Percentiles rank a stretch among this genome's conserved stretches.
These are phyloP conservation scores for Tritrichomonas foetus DNA, from an alignment of 208 protist species.

Conservation along the genomic window DNA sequence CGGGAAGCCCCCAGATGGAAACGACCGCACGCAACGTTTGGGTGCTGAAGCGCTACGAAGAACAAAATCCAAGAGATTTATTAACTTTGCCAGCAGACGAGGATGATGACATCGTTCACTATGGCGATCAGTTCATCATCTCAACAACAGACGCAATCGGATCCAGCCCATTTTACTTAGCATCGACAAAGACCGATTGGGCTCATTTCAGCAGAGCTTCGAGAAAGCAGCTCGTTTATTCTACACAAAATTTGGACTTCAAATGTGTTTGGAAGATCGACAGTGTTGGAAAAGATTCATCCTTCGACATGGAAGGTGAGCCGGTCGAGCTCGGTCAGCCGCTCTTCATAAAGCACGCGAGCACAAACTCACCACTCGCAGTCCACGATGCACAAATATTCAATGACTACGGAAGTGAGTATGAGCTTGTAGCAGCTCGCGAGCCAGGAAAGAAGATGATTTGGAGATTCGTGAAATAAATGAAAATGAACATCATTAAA, in stretches of 20 bases:
- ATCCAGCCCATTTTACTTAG: neutral
- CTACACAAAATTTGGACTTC: neutral
- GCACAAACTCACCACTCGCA: neutral
- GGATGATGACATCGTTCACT: neutral
- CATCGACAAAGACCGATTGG: neutral
- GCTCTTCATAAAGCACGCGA: neutral
- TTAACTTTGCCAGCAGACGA: neutral
- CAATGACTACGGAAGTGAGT: constrained; percentile 24
- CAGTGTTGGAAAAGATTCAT: neutral
- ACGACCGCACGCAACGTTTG: neutral
- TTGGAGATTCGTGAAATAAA: neutral
- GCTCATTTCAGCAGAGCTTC: neutral
- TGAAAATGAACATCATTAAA: too few species aligned
- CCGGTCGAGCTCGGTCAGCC: neutral
- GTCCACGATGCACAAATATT: neutral
- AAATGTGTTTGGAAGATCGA: neutral
- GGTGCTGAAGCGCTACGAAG: neutral
- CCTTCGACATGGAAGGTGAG: constrained; percentile 17
- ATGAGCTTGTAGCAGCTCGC: neutral
- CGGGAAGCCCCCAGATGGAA: neutral
- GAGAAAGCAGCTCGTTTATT: constrained; percentile 26
- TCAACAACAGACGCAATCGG: neutral
- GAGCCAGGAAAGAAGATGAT: neutral
- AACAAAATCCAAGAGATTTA: neutral
- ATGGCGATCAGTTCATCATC: neutral